These are phyloP conservation scores for Chlorella sp. DNA, from an alignment of 139 green algal species.

Conservation along the genomic window DNA sequence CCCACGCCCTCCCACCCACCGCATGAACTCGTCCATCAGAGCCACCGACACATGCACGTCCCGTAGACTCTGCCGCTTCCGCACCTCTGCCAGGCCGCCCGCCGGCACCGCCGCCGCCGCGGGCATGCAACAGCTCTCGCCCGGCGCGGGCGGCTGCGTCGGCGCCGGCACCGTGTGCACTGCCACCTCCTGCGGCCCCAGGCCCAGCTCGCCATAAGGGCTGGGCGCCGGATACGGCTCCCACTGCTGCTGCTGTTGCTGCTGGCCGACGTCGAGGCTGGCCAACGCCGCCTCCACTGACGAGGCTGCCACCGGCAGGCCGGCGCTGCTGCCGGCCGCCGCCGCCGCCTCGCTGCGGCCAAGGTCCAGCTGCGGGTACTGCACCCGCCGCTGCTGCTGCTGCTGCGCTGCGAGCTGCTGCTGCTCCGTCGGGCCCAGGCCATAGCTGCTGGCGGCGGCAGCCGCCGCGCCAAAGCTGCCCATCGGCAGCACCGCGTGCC, in stretches of 20 bases:
- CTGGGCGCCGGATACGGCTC: constrained; percentile 34
- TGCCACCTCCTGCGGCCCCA: constrained; percentile 74
- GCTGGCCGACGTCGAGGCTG: constrained; percentile 11
- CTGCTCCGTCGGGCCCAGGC: too few relatives aligned
- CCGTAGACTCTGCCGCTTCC: constrained; percentile 54
- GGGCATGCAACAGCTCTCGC: constrained; percentile 32
- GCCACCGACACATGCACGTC: constrained; percentile 83
- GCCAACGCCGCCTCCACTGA: constrained; percentile 4
- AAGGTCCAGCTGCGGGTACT: constrained; percentile 27
- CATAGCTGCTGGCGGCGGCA: not conserved
- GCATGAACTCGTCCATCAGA: constrained; percentile 91
- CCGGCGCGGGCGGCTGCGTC: constrained; percentile 15
- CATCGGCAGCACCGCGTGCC: constrained; percentile 33
- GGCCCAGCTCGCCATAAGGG: constrained; percentile 38
- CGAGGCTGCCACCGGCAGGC: too few relatives aligned
- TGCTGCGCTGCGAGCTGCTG: not conserved
- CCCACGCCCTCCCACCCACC: constrained; percentile 38
- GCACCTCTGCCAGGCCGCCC: constrained; percentile 34
- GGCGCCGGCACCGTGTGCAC: constrained; percentile 34
- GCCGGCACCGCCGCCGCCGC: not conserved
- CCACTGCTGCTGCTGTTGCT: constrained; percentile 30
- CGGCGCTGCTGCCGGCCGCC: not conserved
- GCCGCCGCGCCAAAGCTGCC: not conserved
- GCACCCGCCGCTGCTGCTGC: constrained; percentile 5
- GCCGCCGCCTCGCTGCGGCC: constrained; percentile 22